Percentiles rank a stretch among this genome's conserved stretches.
Evolutionary conservation across 2,329 filamentous ascomycete genomes (phyloP).

Genomic region (Capronia coronata): DNA sequence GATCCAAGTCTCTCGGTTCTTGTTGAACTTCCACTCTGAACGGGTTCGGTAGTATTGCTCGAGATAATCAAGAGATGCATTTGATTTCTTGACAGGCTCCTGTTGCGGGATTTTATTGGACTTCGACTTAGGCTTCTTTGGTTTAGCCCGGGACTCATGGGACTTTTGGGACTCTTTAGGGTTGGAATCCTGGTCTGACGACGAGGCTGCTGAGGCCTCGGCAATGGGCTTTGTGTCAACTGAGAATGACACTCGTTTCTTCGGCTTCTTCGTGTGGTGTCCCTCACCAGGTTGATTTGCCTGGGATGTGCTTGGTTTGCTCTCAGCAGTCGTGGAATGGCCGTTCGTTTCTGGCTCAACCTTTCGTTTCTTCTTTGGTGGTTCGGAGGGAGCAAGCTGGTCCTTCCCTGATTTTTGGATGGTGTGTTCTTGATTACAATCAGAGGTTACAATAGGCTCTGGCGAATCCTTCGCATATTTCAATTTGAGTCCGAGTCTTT

Average conservation of each 20-base stretch:
- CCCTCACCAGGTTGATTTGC: not conserved
- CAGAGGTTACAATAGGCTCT: not conserved
- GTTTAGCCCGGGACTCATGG: slow-evolving; percentile 1
- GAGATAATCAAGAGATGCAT: slow-evolving; percentile 54
- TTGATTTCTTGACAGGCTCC: slow-evolving; percentile 22
- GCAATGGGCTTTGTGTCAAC: slow-evolving; percentile 54
- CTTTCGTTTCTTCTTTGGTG: slow-evolving; percentile 20
- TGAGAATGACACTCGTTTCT: slow-evolving; percentile 52
- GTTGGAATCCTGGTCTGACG: not conserved
- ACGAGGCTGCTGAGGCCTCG: not conserved
- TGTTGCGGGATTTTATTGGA: slow-evolving; percentile 31
- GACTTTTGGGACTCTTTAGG: slow-evolving; percentile 1
- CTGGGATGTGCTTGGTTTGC: not conserved
- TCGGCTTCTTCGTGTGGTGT: slow-evolving; percentile 2
- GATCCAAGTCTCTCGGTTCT: slow-evolving; percentile 78
- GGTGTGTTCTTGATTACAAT: slow-evolving; percentile 1
- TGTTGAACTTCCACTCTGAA: slow-evolving; percentile 88
- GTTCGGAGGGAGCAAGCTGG: slow-evolving; percentile 3
- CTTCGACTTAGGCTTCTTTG: slow-evolving; percentile 30
- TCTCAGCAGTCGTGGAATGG: not conserved
- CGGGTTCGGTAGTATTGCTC: slow-evolving; percentile 65
- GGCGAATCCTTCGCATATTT: slow-evolving; percentile 44
- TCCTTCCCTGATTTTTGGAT: not conserved
- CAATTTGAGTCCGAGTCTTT: slow-evolving; percentile 54
- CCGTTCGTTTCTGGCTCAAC: not conserved